Conservation (phyloP, 148 eudicot genomes). For the Rhododendron williamsianum region DNA sequence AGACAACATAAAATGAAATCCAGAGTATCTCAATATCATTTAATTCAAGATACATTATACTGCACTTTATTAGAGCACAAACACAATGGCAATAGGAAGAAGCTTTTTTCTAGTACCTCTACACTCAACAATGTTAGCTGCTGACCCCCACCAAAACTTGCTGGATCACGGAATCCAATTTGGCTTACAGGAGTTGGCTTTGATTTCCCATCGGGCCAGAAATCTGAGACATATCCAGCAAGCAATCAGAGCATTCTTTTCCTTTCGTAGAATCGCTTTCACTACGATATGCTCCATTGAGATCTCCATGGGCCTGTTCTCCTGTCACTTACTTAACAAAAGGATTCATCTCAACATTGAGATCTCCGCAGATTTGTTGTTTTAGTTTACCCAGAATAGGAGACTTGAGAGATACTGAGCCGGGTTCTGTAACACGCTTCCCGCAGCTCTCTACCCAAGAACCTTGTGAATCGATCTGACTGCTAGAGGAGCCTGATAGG, state of each 20-base stretch:
- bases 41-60: background rate
- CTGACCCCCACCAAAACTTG: slow-evolving; percentile 84
- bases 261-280: slow-evolving; percentile 19
- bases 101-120: slow-evolving; percentile 43
- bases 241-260: slow-evolving; percentile 26
- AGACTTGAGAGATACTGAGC: slow-evolving; percentile 21
- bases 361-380: slow-evolving; percentile 18
- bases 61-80: background rate
- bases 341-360: slow-evolving; percentile 16
- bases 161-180: slow-evolving; percentile 91
- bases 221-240: slow-evolving; percentile 73
- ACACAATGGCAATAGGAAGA: slow-evolving; percentile 1
- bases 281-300: slow-evolving; percentile 13
- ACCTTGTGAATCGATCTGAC: slow-evolving; percentile 20
- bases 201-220: slow-evolving; percentile 75
- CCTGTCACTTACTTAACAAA: slow-evolving; percentile 10
- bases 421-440: slow-evolving; percentile 22
- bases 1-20: background rate
- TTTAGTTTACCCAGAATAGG: slow-evolving; percentile 19
- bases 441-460: slow-evolving; percentile 21
- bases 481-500: slow-evolving; percentile 22
- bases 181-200: slow-evolving; percentile 88
- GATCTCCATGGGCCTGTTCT: slow-evolving; percentile 21
- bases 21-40: background rate
- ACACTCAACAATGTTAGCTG: slow-evolving; percentile 82